phyloP scores from a whole-genome alignment of 768 basidiomycete species.

The Collybia sordida region DNA sequence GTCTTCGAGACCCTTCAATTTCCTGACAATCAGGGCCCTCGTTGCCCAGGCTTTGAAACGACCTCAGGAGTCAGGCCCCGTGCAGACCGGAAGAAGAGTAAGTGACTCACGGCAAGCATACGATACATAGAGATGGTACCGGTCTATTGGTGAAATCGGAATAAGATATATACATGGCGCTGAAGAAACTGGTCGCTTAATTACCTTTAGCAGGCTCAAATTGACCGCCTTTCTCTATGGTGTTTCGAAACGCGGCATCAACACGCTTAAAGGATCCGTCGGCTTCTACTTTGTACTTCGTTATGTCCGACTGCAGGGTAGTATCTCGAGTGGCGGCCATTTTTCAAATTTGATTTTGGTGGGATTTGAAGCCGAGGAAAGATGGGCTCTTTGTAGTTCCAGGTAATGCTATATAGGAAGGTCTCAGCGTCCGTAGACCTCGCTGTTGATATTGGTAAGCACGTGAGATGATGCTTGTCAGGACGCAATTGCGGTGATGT shows the following conservation, averaged over 20 bases:
- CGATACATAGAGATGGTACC: constrained; percentile 91
- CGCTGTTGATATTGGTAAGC: neutral
- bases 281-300: constrained; percentile 43
- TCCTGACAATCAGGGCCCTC: constrained; percentile 80
- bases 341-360: constrained; percentile 1
- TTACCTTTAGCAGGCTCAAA: constrained; percentile 71
- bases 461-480: neutral
- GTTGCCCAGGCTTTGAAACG: constrained; percentile 95
- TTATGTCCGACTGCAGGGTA: constrained; percentile 46
- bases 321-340: constrained; percentile 29
- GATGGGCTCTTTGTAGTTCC: neutral
- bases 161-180: neutral
- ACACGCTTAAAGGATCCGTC: constrained; percentile 59
- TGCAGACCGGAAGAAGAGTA: constrained; percentile 3
- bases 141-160: too few species aligned
- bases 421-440: constrained; percentile 4
- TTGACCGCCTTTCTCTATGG: constrained; percentile 40
- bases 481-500: too few species aligned
- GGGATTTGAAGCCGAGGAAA: neutral
- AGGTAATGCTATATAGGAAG: neutral
- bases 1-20: constrained; percentile 89
- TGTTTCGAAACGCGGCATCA: constrained; percentile 54
- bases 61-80: neutral
- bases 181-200: constrained; percentile 12
- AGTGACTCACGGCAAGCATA: constrained; percentile 83